Percentiles rank a stretch among this genome's conserved stretches.
phyloP scores from a whole-genome alignment of 768 basidiomycete species.

The Mycena vulgaris region DNA sequence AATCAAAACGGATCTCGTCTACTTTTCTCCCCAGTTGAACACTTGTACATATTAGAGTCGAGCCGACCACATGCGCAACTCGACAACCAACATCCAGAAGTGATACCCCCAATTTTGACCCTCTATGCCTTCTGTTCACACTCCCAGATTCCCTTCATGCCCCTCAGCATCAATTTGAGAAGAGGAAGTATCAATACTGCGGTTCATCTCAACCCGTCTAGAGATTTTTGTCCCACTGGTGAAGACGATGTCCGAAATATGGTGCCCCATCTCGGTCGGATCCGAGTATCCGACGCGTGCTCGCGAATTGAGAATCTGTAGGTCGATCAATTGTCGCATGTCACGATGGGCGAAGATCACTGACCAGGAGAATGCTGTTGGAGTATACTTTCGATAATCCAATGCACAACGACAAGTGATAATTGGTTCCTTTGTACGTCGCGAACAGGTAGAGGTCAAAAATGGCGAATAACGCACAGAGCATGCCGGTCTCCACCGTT shows the following conservation, averaged over 20 bases:
- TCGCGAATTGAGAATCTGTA: constrained; percentile 26
- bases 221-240: neutral
- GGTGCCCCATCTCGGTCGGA: neutral
- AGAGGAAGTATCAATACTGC: too few species aligned
- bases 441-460: constrained; percentile 36
- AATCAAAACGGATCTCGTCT: too few species aligned
- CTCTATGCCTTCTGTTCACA: too few species aligned
- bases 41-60: too few species aligned
- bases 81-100: too few species aligned
- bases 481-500: constrained; percentile 34
- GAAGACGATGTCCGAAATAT: neutral
- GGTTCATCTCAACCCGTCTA: neutral
- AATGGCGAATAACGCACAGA: constrained; percentile 31
- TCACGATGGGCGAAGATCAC: too few species aligned
- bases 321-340: neutral
- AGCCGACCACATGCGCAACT: too few species aligned
- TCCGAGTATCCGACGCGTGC: neutral
- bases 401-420: constrained; percentile 24
- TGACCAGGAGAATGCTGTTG: constrained; percentile 18
- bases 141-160: too few species aligned
- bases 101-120: too few species aligned
- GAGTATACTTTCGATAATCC: constrained; percentile 27
- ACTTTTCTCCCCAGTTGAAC: too few species aligned
- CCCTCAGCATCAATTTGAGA: too few species aligned
- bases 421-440: constrained; percentile 12